Percentiles rank a stretch among this genome's conserved stretches.
phyloP scores from a whole-genome alignment of 345 rosid species.

The Ceriops decandra region DNA sequence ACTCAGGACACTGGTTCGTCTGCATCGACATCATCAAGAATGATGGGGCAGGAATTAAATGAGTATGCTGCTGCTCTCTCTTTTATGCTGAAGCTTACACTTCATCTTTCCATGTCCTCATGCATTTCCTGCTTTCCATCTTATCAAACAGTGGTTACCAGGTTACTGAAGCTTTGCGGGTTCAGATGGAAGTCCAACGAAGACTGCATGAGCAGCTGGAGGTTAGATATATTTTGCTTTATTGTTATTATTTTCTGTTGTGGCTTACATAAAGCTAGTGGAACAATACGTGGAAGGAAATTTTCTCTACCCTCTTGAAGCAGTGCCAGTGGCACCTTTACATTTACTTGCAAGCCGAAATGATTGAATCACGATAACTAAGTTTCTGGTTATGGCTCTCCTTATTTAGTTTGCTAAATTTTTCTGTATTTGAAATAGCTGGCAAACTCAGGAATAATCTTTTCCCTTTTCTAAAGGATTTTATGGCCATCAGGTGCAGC shows the following conservation, averaged over 20 bases:
- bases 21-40: slow-evolving; percentile 56
- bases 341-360: not conserved
- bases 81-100: slow-evolving; percentile 5
- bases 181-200: slow-evolving; percentile 97
- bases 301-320: too few relatives aligned
- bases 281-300: too few relatives aligned
- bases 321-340: too few relatives aligned
- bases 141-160: slow-evolving; percentile 59
- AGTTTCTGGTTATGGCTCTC: not conserved
- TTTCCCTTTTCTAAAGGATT: not conserved
- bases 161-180: slow-evolving; percentile 91
- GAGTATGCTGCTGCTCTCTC: slow-evolving; percentile 50
- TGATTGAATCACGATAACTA: not conserved
- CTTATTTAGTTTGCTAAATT: not conserved
- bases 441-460: not conserved
- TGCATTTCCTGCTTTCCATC: slow-evolving; percentile 20
- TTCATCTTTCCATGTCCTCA: slow-evolving; percentile 2
- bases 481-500: slow-evolving; percentile 64
- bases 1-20: slow-evolving; percentile 83
- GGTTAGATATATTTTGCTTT: slow-evolving; percentile 39
- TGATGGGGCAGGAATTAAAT: slow-evolving; percentile 59
- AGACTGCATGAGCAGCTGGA: slow-evolving; percentile 92
- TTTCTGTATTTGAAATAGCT: not conserved
- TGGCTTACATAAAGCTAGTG: too few relatives aligned
- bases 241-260: too few relatives aligned